Conservation (phyloP, 2,329 filamentous ascomycete genomes). For the Apiospora phragmitis region DNA sequence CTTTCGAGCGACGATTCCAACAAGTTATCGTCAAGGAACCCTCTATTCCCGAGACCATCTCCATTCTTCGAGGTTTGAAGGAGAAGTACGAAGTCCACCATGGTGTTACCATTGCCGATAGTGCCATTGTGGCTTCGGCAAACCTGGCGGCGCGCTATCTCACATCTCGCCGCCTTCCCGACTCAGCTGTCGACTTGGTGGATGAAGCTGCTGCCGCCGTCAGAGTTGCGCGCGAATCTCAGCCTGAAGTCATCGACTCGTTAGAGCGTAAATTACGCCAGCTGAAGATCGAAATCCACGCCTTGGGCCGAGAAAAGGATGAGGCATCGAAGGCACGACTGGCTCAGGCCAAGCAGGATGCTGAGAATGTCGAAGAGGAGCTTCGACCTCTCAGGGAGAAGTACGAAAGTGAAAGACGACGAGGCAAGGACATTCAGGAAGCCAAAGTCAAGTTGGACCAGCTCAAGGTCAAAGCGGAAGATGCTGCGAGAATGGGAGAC, state of each 20-base stretch:
- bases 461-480: conserved; percentile 87
- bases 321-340: conserved; percentile 86
- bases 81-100: conserved; percentile 98
- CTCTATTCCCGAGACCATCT: conserved; percentile 83
- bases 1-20: conserved; percentile 97
- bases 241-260: conserved; percentile 93
- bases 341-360: conserved; percentile 81
- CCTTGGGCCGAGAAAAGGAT: conserved; percentile 89
- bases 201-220: conserved; percentile 98
- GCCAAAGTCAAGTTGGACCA: conserved; percentile 93
- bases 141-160: conserved; percentile 91
- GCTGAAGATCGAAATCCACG: conserved; percentile 96
- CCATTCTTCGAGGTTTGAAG: conserved; percentile 96
- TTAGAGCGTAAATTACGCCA: conserved; percentile 88
- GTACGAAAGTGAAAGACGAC: conserved; percentile 89
- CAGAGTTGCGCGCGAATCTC: conserved; percentile 90
- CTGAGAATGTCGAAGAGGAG: conserved; percentile 92
- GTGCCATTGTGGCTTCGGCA: conserved; percentile 88
- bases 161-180: conserved; percentile 84
- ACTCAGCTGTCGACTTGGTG: conserved; percentile 94
- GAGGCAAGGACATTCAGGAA: conserved; percentile 89
- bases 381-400: conserved; percentile 89
- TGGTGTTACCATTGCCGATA: conserved; percentile 94
- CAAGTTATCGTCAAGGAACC: conserved; percentile 98
- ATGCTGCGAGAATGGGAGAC: conserved; percentile 86